A percentile compares a stretch with the other conserved stretches of the same genome.
Evolutionary conservation across 78 protist species (phyloP).

Genomic region (Dictyostelium intermedium): DNA sequence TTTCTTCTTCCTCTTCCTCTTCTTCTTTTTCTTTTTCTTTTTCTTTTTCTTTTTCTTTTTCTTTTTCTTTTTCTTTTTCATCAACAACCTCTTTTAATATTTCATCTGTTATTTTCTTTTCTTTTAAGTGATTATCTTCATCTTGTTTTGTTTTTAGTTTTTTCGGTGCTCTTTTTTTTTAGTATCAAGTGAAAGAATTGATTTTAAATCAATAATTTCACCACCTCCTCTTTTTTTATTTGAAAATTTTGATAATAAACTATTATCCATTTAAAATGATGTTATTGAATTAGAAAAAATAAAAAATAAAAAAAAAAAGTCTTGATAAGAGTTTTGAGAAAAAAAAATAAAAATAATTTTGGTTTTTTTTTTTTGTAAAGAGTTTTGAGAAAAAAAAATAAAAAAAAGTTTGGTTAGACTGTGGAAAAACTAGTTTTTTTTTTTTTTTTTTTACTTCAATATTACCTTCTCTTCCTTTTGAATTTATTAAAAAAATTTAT

Average conservation of each 20-base stretch:
- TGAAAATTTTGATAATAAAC: background rate
- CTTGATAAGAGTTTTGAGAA: too few relatives aligned
- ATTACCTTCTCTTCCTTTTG: too few relatives aligned
- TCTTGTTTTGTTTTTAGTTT: background rate
- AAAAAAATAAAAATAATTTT: background rate
- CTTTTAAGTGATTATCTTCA: background rate
- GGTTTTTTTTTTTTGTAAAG: too few relatives aligned
- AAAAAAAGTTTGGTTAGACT: too few relatives aligned
- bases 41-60: background rate
- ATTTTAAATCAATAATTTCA: background rate
- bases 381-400: too few relatives aligned
- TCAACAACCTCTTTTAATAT: background rate
- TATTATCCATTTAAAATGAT: too few relatives aligned
- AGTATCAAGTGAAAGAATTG: background rate
- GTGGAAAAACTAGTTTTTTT: too few relatives aligned
- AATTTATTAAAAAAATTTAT: too few relatives aligned
- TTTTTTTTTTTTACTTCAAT: too few relatives aligned
- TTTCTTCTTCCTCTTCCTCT: background rate
- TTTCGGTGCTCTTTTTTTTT: background rate
- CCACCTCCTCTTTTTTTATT: background rate
- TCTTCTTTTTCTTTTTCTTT: background rate
- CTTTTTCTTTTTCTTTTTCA: background rate
- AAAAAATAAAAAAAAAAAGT: too few relatives aligned
- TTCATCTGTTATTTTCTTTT: background rate
- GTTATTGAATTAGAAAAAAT: too few relatives aligned